Evolutionary conservation across 2,329 filamentous ascomycete genomes (phyloP).

Genomic region (Cladorrhinum sp.): DNA sequence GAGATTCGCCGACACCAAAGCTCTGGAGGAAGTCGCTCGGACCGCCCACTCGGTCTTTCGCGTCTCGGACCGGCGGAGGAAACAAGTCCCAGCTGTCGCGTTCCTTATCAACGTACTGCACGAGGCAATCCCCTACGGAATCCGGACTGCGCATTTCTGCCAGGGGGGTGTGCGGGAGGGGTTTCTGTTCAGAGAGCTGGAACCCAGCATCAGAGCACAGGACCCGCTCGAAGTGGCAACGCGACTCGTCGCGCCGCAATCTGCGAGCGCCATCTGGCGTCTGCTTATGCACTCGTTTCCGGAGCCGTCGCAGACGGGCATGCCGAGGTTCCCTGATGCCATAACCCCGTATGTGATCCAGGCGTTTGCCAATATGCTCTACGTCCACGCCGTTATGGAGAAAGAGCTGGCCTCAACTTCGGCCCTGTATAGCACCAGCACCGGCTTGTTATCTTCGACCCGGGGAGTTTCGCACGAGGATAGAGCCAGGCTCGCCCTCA

Average conservation of each 20-base stretch:
- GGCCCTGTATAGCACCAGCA: slow-evolving; percentile 5
- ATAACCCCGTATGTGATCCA: background rate
- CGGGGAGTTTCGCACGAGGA: slow-evolving; percentile 3
- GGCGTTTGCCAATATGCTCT: slow-evolving; percentile 2
- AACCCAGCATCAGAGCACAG: background rate
- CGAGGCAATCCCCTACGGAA: background rate
- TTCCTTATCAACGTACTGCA: background rate
- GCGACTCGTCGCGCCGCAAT: background rate
- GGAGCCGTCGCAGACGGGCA: background rate
- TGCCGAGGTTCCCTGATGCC: background rate
- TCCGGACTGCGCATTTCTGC: background rate
- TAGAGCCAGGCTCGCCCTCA: background rate
- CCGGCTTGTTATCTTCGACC: slow-evolving; percentile 2
- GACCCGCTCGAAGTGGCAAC: background rate
- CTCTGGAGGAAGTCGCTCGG: background rate
- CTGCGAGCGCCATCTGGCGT: background rate
- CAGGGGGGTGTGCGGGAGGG: background rate
- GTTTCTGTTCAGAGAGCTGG: background rate
- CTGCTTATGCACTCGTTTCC: background rate
- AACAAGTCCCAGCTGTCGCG: background rate
- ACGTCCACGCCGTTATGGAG: slow-evolving; percentile 2
- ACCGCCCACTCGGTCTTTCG: background rate
- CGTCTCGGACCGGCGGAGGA: background rate
- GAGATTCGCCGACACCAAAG: background rate
- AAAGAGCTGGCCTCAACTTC: slow-evolving; percentile 3